These are phyloP conservation scores for Stephania japonica DNA, from an alignment of 164 flowering plant species.

Conservation along the genomic window DNA sequence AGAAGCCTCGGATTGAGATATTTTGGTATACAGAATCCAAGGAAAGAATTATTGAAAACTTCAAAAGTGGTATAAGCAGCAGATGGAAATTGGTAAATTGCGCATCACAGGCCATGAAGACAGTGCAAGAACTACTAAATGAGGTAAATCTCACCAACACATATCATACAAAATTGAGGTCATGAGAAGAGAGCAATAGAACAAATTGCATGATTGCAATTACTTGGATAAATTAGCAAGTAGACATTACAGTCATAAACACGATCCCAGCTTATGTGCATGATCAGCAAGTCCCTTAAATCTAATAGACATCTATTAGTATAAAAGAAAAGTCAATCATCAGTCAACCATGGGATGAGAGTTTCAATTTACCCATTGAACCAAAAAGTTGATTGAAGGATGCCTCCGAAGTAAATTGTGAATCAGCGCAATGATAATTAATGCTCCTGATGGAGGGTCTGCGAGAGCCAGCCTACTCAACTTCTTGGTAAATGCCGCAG, in stretches of 20 bases:
- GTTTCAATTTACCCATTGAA: constrained; percentile 51
- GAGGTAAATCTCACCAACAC: not conserved
- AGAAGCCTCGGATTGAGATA: not conserved
- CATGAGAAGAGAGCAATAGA: not conserved
- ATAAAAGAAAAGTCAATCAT: not conserved
- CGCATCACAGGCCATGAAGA: not conserved
- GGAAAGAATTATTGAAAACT: not conserved
- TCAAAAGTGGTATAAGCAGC: not conserved
- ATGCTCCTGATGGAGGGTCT: constrained; percentile 81
- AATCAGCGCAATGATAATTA: constrained; percentile 68
- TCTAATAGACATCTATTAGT: not conserved
- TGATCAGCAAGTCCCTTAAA: not conserved
- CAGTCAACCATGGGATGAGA: not conserved
- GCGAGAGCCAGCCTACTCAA: constrained; percentile 75
- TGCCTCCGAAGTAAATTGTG: constrained; percentile 89
- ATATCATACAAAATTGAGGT: not conserved
- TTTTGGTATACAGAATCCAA: not conserved
- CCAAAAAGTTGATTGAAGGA: constrained; percentile 88
- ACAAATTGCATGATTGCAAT: too few species aligned
- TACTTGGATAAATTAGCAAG: not conserved
- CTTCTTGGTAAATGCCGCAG: constrained; percentile 93
- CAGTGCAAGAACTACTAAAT: not conserved
- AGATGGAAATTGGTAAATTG: not conserved
- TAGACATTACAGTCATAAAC: too few species aligned
- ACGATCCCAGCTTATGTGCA: not conserved